These are phyloP conservation scores for Casuarina equisetifolia DNA, from an alignment of 306 rosid species.

Conservation along the genomic window DNA sequence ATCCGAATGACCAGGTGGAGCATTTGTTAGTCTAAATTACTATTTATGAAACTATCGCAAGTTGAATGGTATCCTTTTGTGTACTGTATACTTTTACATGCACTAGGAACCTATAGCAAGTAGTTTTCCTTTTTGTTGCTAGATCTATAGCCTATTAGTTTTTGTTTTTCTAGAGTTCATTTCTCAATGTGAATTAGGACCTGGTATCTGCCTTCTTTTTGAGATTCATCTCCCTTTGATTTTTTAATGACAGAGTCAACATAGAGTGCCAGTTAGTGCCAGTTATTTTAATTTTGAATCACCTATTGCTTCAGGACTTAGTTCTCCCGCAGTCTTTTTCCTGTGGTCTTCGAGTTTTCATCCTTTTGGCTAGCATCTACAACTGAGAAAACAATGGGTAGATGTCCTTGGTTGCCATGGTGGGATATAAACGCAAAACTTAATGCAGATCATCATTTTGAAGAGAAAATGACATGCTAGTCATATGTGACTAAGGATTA, in stretches of 20 bases:
- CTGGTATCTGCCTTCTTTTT: not conserved
- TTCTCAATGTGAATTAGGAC: not conserved
- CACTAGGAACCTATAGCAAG: conserved; percentile 16
- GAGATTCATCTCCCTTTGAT: not conserved
- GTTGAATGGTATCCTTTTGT: conserved; percentile 25
- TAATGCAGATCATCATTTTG: not conserved
- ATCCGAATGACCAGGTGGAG: conserved; percentile 20
- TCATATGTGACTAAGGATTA: not conserved
- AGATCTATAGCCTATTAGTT: not conserved
- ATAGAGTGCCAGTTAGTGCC: not conserved
- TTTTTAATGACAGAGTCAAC: not conserved
- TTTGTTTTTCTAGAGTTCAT: conserved; percentile 7
- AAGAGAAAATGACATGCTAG: not conserved
- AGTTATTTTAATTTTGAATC: not conserved
- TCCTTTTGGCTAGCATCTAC: not conserved
- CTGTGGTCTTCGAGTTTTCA: not conserved
- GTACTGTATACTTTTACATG: conserved; percentile 17
- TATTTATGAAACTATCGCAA: conserved; percentile 15
- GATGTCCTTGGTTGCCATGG: not conserved
- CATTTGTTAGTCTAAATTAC: conserved; percentile 39
- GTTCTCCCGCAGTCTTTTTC: not conserved
- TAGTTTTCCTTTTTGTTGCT: not conserved
- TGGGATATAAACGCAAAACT: not conserved
- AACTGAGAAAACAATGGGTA: not conserved
- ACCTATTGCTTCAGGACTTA: not conserved